A percentile compares a stretch with the other conserved stretches of the same genome.
Evolutionary conservation across 2,329 filamentous ascomycete genomes (phyloP).

Genomic region (Botrytis tulipae): DNA sequence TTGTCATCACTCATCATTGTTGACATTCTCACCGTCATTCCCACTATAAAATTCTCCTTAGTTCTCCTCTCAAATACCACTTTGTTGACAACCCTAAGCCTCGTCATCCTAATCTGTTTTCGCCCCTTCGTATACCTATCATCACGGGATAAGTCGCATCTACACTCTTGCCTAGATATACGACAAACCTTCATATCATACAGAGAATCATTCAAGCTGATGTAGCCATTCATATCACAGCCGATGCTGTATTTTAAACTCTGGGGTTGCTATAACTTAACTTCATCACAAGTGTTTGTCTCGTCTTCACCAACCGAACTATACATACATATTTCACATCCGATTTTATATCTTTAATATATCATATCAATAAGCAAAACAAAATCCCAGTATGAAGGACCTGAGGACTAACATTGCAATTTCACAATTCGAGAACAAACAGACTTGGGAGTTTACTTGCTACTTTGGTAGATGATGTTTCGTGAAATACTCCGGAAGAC

Average conservation of each 20-base stretch:
- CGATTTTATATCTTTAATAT: fast-evolving
- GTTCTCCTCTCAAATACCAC: neutral
- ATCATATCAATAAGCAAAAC: neutral
- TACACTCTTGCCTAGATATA: neutral
- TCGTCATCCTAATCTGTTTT: neutral
- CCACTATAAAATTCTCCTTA: neutral
- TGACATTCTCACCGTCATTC: neutral
- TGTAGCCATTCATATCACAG: neutral
- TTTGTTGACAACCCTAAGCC: neutral
- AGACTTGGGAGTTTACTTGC: neutral
- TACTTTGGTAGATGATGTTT: fast-evolving
- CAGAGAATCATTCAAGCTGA: neutral
- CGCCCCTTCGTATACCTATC: too few species aligned
- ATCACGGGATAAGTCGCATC: too few species aligned
- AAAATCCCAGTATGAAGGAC: neutral
- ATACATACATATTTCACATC: neutral
- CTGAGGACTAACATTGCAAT: neutral
- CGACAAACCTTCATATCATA: neutral
- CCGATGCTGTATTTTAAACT: neutral
- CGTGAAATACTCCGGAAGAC: neutral
- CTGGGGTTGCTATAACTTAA: neutral
- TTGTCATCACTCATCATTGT: neutral
- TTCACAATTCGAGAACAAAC: neutral
- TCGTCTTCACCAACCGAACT: neutral
- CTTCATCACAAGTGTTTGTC: neutral